Percentiles rank a stretch among this genome's conserved stretches.
Evolutionary conservation across 148 eudicot species (phyloP).

Genomic region (Cornus suecica): DNA sequence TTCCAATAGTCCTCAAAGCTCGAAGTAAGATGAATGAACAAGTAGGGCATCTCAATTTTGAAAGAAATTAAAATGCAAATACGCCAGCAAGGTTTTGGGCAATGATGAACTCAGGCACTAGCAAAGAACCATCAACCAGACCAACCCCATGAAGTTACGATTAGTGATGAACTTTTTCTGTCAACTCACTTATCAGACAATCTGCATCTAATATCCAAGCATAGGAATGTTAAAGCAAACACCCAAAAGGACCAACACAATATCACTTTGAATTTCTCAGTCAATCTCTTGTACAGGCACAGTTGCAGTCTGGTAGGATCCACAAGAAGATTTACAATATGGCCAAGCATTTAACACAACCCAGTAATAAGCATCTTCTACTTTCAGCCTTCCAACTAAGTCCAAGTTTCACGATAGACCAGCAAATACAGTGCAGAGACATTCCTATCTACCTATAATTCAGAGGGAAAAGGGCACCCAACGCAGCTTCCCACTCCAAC

Average conservation of each 20-base stretch:
- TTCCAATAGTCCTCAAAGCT: background rate
- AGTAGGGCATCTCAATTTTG: background rate
- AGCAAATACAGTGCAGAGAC: constrained; percentile 1
- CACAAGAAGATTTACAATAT: background rate
- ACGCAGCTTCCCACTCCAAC: background rate
- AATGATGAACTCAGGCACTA: background rate
- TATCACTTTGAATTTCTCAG: background rate
- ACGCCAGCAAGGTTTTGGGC: background rate
- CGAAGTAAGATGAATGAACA: constrained; percentile 10
- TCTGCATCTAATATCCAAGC: background rate
- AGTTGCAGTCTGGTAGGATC: background rate
- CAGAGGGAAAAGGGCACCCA: constrained; percentile 6
- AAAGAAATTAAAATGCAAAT: background rate
- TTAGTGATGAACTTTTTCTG: background rate
- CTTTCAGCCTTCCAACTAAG: background rate
- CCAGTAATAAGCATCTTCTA: constrained; percentile 1
- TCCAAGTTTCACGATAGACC: constrained; percentile 5
- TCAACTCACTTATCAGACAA: background rate
- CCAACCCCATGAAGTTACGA: constrained; percentile 2
- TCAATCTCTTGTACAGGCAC: background rate
- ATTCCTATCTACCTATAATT: constrained; percentile 1
- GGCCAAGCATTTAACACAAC: background rate
- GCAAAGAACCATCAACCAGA: constrained; percentile 10
- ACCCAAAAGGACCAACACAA: background rate
- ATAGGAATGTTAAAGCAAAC: background rate